Base-by-base conservation (phyloP, 2,329 filamentous ascomycete species). In the Colletotrichum sansevieriae region DNA sequence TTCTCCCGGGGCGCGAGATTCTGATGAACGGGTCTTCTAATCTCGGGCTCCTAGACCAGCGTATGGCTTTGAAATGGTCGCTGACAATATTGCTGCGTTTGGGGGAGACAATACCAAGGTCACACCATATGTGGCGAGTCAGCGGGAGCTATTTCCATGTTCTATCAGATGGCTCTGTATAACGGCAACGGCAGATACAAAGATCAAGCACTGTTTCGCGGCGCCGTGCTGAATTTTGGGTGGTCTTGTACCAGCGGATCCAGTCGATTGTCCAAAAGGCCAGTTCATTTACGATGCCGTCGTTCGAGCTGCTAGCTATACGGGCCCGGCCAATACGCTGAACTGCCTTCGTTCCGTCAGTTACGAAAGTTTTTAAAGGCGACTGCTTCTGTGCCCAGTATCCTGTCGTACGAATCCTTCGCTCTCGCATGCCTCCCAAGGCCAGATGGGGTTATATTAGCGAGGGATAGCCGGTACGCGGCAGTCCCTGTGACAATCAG, bases 171-270 rank as follows among this genome's bases (percentile, higher is more conserved):
- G 87, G 81, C 88, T 1, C 81, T 95, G 11, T 94, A 92, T 72
- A 86, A 88, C 39, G 92, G 93, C 7, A 83, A 95, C 77, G 87
- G 88, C 75, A 90, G 83, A 0, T 94, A 95, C 81, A 93, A 94
- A 2, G 91, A 90, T 61, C 89, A 91, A 73, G 83, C 89, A 1
- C 83, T 96, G 0, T 95, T 96, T 85, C 87, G 91, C 29, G 92
- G 83, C 1, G 92, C 83, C 29, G 95, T 95, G 73, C 95, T 96
- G 92, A 87, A 92, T 80, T 92, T 92, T 89, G 2, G 91, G 91
- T 2, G 88, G 84, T 65, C 77, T 91, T 2, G 79, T 88, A 0
- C 90, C 90, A 0, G 84, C 90, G 0, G 86, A 89, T 29, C 83
- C 85, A 0, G 87, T 94, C 0, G 91, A 93, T 73, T 85, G 86